Percentiles rank a stretch among this genome's conserved stretches.
These are phyloP conservation scores for Jaltomata sinuosa DNA, from an alignment of 257 asterid genomes.

Conservation along the genomic window DNA sequence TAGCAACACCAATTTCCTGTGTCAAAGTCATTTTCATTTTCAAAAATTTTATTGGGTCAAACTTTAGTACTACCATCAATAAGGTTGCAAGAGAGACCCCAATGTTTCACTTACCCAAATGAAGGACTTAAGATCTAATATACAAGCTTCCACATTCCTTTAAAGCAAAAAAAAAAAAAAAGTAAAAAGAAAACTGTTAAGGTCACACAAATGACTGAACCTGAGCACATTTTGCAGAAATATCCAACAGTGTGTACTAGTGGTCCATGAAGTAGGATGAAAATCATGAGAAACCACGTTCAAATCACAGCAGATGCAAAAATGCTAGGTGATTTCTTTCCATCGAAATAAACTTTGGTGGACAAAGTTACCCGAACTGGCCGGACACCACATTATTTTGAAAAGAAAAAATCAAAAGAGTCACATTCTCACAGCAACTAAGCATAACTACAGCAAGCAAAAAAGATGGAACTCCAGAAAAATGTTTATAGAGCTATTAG, in stretches of 20 bases:
- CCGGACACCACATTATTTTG: neutral
- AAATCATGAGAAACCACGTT: neutral
- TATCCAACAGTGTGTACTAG: neutral
- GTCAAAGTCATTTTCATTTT: neutral
- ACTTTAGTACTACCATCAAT: conserved; percentile 12
- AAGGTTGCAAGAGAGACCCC: conserved; percentile 6
- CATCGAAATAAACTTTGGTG: neutral
- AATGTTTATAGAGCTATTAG: neutral
- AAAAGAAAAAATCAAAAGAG: neutral
- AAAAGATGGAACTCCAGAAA: neutral
- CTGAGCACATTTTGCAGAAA: neutral
- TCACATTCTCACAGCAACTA: neutral
- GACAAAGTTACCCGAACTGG: neutral
- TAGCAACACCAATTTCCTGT: neutral
- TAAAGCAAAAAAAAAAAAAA: neutral
- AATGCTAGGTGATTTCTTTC: neutral
- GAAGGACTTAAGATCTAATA: neutral
- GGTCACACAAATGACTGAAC: neutral
- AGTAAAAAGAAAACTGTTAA: neutral
- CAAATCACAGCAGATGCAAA: neutral
- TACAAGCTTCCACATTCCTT: neutral
- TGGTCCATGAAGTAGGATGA: neutral
- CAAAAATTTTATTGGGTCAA: neutral
- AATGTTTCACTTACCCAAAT: neutral
- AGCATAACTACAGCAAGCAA: no score